Conservation (phyloP, 2,329 filamentous ascomycete genomes). For the Phyllosticta capitalensis region DNA sequence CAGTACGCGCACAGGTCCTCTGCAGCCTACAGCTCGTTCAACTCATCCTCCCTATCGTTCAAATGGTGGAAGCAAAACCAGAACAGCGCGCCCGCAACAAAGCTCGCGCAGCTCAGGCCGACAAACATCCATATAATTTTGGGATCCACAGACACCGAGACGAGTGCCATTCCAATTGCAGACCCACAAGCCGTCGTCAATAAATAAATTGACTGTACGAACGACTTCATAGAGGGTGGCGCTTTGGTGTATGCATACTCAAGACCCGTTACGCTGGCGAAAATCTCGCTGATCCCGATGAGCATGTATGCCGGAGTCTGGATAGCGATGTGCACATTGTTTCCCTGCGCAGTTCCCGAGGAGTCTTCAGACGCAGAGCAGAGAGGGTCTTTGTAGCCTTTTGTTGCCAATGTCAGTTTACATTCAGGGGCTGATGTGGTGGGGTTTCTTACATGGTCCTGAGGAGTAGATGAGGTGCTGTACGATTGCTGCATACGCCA, state of each 20-base stretch:
- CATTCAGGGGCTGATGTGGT: neutral
- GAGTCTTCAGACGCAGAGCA: conserved; percentile 23
- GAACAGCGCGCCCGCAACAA: conserved; percentile 25
- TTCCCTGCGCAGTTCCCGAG: conserved; percentile 21
- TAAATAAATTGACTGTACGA: conserved; percentile 46
- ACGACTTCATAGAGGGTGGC: conserved; percentile 38
- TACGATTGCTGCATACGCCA: conserved; percentile 48
- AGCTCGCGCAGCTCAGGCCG: conserved; percentile 22
- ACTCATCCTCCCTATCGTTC: conserved; percentile 26
- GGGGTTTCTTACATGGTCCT: conserved; percentile 26
- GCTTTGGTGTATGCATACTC: conserved; percentile 42
- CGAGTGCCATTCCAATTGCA: conserved; percentile 54
- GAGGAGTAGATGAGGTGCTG: conserved; percentile 48
- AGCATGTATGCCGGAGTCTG: conserved; percentile 40
- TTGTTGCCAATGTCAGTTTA: neutral
- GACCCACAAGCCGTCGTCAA: conserved; percentile 52
- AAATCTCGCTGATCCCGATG: conserved; percentile 39
- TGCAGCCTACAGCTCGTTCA: conserved; percentile 27
- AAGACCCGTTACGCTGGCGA: conserved; percentile 38
- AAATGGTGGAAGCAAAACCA: conserved; percentile 31
- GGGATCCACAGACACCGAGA: conserved; percentile 53
- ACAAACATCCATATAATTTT: conserved; percentile 55
- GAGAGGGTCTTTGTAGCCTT: conserved; percentile 37
- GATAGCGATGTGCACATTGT: conserved; percentile 36
- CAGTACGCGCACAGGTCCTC: no score